Evolutionary conservation across 2,329 filamentous ascomycete genomes (phyloP), one percentile per base, ranked within the genome.

Genomic region (Septoria petroselini): DNA sequence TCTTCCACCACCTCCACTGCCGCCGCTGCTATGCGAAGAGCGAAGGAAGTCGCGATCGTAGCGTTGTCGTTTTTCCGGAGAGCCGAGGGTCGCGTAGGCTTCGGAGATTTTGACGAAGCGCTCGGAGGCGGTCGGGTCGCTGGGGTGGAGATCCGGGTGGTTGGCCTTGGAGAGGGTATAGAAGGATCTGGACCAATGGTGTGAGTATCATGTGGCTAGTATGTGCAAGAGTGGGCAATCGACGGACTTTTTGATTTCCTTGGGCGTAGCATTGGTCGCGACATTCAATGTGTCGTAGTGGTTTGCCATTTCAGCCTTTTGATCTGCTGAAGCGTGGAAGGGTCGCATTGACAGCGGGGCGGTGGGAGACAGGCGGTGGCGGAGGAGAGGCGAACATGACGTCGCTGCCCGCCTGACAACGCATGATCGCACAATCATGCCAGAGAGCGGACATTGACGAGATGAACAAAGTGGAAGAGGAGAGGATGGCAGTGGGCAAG

Each of bases 91-190:
- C 12, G 62, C 60, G 49, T 65, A 66, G 14, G 65, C 65, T 57
- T 75, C 23, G 68, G 63, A 60, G 65, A 74, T 55, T 55, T 73
- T 29, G 67, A 77, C 57, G 69, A 76, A 98, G 66, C 84, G 86
- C 50, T 80, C 73, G 3, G 83, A 76, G 55, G 91, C 86, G 51
- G 73, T 67, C 3, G 87, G 85, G 70, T 95, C 85, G 60, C 79
- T 66, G 53, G 79, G 88, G 76, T 97, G 94, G 67, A 84, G 83
- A 76, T 98, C 93, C 1, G 93, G 93, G 71, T 98, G 93, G 77
- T 95, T 85, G 46, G 79, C 74, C 72, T 96, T 95, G 65, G 90
- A 95, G 68, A 97, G 86, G 54, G 79, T 72, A 77, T 96, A 97
- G 80, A 96, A 98, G 45, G 50, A 52, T 29, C 48, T 51, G 8